A percentile compares a stretch with the other conserved stretches of the same genome.
phyloP scores from a whole-genome alignment of 345 rosid genomes.

The Psidium guajava region DNA sequence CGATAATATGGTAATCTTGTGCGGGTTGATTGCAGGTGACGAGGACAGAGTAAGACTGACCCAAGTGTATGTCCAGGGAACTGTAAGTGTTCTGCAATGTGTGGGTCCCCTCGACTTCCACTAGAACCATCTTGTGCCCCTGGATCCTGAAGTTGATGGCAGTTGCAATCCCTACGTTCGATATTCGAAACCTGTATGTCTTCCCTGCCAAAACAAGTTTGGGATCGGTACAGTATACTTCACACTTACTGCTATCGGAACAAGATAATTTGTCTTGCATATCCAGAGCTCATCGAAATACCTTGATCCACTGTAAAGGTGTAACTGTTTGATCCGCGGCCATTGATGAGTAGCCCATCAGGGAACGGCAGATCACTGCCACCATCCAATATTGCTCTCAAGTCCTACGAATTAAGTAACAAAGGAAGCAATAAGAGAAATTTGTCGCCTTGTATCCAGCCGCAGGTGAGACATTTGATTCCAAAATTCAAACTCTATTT shows the following conservation, averaged over 20 bases:
- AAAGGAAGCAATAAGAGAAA: not conserved
- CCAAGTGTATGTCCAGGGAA: conserved; percentile 62
- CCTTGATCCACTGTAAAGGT: conserved; percentile 54
- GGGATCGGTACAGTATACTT: not conserved
- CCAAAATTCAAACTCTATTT: not conserved
- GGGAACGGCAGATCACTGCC: conserved; percentile 52
- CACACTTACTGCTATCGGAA: not conserved
- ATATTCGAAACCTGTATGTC: conserved; percentile 66
- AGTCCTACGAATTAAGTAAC: conserved; percentile 19
- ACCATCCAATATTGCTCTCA: conserved; percentile 43
- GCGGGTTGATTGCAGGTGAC: conserved; percentile 62
- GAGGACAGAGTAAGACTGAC: conserved; percentile 64
- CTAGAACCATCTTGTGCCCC: conserved; percentile 64
- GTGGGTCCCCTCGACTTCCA: conserved; percentile 78
- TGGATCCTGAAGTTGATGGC: conserved; percentile 73
- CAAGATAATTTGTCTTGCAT: not conserved
- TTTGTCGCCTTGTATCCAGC: not conserved
- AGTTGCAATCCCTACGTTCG: conserved; percentile 60
- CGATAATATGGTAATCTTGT: conserved; percentile 55
- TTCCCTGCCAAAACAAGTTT: conserved; percentile 25
- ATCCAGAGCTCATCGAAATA: not conserved
- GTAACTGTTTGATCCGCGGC: conserved; percentile 46
- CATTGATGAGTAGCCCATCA: conserved; percentile 55
- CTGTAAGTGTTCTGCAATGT: conserved; percentile 53
- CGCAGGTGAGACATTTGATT: not conserved